Base-by-base conservation (phyloP, 1,284 basidiomycete genomes). In the Earliella scabrosa region DNA sequence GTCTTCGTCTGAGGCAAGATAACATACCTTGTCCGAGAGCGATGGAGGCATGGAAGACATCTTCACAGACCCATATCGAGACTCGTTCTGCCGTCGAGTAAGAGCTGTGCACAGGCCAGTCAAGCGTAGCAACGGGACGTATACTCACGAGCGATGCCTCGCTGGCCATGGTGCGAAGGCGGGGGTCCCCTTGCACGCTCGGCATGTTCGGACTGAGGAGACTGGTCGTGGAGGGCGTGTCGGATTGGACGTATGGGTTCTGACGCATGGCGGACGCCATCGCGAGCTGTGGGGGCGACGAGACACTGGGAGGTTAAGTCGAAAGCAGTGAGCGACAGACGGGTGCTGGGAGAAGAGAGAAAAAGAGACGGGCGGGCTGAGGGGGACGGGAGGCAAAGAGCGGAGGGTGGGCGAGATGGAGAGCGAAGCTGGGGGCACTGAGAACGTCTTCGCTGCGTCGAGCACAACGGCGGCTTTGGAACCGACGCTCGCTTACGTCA, bases 171-270 rank as follows among this genome's bases (percentile, higher is more conserved):
- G 67, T 75, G 16, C 73, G 73, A 34, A 82, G 60, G 14, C 76
- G 72, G 1, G 62, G 65, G 11, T 81, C 79, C 13, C 73, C 73
- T 58, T 73, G 72, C 72, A 72, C 75, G 76, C 70, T 78, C 75
- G 76, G 77, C 72, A 77, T 73, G 72, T 63, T 66, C 47, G 63
- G 55, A 2, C 76, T 70, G 36, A 87, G 72, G 58, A 86, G 82
- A 64, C 76, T 83, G 46, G 81, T 72, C 13, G 82, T 79, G 2
- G 86, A 87, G n/a, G 79, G 75, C 14, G 82, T 55, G 65, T 66
- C 58, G 21, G 56, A 54, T 36, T 60, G 65, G 36, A 56, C 59
- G 58, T 68, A 69, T 34, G 56, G 63, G 47, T 55, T 56, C 54
- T 66, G 65, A 51, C 63, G 65, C 29, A 60, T 60, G 36, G 63